phyloP scores from a whole-genome alignment of 805 yeast species.

The Yamadazyma philogaea region DNA sequence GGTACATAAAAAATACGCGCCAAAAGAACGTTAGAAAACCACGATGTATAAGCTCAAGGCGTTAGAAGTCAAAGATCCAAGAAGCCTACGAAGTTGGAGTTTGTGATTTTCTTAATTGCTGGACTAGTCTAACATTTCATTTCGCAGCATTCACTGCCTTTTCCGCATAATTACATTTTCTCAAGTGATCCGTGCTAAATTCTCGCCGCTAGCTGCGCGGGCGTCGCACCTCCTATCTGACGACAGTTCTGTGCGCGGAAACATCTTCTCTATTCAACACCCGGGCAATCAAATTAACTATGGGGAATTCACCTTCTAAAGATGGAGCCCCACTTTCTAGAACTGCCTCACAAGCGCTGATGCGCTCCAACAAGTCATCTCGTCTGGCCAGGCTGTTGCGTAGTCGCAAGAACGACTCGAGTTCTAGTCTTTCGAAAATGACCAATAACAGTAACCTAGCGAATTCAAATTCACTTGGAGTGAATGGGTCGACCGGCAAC shows the following conservation, averaged over 20 bases:
- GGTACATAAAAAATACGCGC: neutral
- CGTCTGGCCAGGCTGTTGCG: conserved; percentile 9
- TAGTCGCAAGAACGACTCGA: conserved; percentile 12
- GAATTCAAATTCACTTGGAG: conserved; percentile 1
- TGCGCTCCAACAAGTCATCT: conserved; percentile 23
- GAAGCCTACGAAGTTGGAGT: too few species aligned
- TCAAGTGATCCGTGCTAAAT: neutral
- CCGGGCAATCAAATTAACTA: conserved; percentile 15
- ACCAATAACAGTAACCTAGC: conserved; percentile 1
- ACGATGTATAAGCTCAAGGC: too few species aligned
- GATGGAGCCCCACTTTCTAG: conserved; percentile 49
- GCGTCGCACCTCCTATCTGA: neutral
- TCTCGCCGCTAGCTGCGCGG: neutral
- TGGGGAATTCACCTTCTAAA: conserved; percentile 56
- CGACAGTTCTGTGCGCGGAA: conserved; percentile 1
- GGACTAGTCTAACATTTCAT: too few species aligned
- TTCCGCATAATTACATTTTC: neutral
- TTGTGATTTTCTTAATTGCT: too few species aligned
- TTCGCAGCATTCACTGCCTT: neutral
- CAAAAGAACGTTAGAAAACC: too few species aligned
- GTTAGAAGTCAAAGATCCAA: too few species aligned
- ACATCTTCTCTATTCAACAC: conserved; percentile 5
- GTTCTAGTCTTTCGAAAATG: conserved; percentile 17
- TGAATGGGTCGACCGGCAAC: neutral
- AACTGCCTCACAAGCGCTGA: conserved; percentile 53